phyloP scores from a whole-genome alignment of 1,284 basidiomycete genomes.

The Kwoniella shivajii region DNA sequence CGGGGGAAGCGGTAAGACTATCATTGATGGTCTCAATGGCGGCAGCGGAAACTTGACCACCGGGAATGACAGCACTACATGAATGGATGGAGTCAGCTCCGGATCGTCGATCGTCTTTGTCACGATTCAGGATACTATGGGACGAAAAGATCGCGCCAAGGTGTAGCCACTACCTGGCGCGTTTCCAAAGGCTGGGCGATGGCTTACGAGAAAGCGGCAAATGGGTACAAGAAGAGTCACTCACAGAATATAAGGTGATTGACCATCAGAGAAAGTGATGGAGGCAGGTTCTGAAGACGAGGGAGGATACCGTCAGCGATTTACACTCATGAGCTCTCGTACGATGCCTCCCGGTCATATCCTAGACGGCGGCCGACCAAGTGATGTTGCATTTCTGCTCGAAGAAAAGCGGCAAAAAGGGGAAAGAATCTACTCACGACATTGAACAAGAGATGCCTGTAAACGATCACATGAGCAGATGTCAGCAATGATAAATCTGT shows the following conservation, averaged over 20 bases:
- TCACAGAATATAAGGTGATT: slow-evolving; percentile 48
- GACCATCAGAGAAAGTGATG: slow-evolving; percentile 40
- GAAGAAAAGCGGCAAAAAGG: not conserved
- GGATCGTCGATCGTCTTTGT: too few species aligned
- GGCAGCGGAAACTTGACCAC: slow-evolving; percentile 36
- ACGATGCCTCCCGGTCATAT: not conserved
- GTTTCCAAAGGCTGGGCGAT: too few species aligned
- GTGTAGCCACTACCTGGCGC: not conserved
- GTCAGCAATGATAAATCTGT: not conserved
- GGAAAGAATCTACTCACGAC: slow-evolving; percentile 36
- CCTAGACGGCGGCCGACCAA: not conserved
- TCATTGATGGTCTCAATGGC: slow-evolving; percentile 34
- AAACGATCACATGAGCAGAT: not conserved
- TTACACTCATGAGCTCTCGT: slow-evolving; percentile 9
- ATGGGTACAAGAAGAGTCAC: slow-evolving; percentile 15
- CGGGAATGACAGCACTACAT: slow-evolving; percentile 45
- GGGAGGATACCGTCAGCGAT: not conserved
- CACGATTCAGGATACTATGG: too few species aligned
- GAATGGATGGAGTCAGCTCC: not conserved
- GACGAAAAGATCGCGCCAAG: not conserved
- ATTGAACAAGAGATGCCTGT: slow-evolving; percentile 42
- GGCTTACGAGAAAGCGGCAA: not conserved
- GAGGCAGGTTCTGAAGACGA: slow-evolving; percentile 39
- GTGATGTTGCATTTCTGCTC: not conserved
- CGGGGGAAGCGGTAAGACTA: slow-evolving; percentile 25